Evolutionary conservation across 768 basidiomycete species (phyloP), one percentile per base, ranked within the genome.

Genomic region (Tylopilus vinaceipallidus): DNA sequence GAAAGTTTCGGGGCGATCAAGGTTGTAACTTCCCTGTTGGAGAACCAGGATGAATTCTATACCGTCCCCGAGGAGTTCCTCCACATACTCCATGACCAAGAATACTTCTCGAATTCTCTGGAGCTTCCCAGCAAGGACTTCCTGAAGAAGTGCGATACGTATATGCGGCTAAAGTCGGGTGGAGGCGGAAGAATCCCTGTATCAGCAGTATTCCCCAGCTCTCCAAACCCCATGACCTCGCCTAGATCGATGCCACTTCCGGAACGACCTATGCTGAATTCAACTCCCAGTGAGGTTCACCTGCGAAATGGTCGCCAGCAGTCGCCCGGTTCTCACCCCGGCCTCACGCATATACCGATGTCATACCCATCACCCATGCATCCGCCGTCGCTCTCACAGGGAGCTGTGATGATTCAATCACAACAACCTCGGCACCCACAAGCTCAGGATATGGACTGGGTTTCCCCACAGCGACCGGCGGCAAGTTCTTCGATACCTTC

Each of bases 81-180:
- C 33, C 73, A 84, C 12, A 90, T 98, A 47, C 77, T 99, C 16
- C 81, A 86, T 45, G 94, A 98, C 58, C 89, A 93, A 64, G 94
- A 98, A 27, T 90, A 95, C 66, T 97, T 99, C 65, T 75, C 81
- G 41, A 92, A 83, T 67, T 85, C 82, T 43, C 70, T 94, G 70
- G 95, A 98, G 34, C 77, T 98, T 23, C 92, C 94, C 1, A 84
- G 86, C 57, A 95, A 95, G 67, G 95, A 99, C 38, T 93, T 98
- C 65, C 72, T 98, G 73, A 97, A 91, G 79, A 95, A 91, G 71
- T 91, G 89, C 55, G 91, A 94, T 53, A 86, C 84, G n/a, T 95
- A 92, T 68, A 82, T 92, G 79, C 82, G 81, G 49, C 57, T 87
- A 26, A 88, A 82, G 68, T 73, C 79, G 4, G 71, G 67, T 33